A percentile compares a stretch with the other conserved stretches of the same genome.
Conservation (phyloP, 768 basidiomycete species). For the Pholiota molesta region DNA sequence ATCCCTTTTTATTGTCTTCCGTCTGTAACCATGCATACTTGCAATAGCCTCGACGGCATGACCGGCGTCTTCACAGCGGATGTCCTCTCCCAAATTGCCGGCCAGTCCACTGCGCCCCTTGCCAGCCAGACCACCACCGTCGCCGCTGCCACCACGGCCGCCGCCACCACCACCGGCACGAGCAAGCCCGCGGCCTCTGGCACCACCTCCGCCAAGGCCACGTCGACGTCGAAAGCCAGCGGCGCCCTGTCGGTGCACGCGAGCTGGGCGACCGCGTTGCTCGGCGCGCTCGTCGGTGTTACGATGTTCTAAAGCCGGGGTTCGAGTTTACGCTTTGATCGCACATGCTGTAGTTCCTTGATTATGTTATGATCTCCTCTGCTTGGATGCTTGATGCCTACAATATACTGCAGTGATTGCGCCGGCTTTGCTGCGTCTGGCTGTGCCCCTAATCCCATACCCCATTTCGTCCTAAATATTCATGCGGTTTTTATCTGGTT, state of each 20-base stretch:
- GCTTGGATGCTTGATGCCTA: not conserved
- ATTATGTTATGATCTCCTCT: not conserved
- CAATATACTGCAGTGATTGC: not conserved
- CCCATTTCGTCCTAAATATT: not conserved
- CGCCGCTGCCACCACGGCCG: constrained; percentile 19
- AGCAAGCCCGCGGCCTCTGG: constrained; percentile 20
- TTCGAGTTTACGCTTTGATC: not conserved
- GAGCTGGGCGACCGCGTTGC: constrained; percentile 35
- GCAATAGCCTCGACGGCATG: constrained; percentile 68
- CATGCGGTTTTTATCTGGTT: no score
- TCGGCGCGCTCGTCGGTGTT: constrained; percentile 39
- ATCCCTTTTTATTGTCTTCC: not conserved
- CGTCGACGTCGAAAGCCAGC: constrained; percentile 20
- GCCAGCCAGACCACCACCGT: constrained; percentile 36
- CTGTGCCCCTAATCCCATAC: not conserved
- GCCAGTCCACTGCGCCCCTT: constrained; percentile 60
- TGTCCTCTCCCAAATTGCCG: constrained; percentile 60
- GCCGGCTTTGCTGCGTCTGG: not conserved
- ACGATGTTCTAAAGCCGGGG: constrained; percentile 35
- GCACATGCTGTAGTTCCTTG: not conserved
- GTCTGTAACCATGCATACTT: not conserved
- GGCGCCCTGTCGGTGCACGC: constrained; percentile 30
- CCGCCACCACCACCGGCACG: constrained; percentile 20
- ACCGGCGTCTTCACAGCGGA: constrained; percentile 64
- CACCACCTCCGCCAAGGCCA: constrained; percentile 22